A percentile compares a stretch with the other conserved stretches of the same genome.
These are phyloP conservation scores for Creolimax fragrantissima DNA, from an alignment of 78 protist species.

Conservation along the genomic window DNA sequence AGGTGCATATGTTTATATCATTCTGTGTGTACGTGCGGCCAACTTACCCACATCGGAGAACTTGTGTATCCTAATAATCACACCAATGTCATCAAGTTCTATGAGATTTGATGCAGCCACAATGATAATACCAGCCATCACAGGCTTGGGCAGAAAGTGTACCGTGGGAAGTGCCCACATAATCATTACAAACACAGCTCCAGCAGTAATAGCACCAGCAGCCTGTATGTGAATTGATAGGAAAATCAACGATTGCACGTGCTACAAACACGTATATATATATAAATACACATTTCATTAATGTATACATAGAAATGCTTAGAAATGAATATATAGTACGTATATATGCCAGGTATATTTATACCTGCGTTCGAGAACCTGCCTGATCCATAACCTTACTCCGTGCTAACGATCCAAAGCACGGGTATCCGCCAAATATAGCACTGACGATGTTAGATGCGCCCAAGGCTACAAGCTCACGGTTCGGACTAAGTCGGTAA, in stretches of 20 bases:
- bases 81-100: not conserved
- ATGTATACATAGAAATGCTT: not conserved
- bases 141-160: not conserved
- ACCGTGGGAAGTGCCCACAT: not conserved
- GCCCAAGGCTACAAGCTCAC: conserved; percentile 5
- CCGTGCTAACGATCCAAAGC: not conserved
- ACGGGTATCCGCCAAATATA: not conserved
- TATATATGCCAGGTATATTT: not conserved
- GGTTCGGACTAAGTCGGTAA: not conserved
- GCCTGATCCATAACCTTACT: not conserved
- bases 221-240: too few species aligned
- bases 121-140: not conserved
- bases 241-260: too few species aligned
- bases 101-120: not conserved
- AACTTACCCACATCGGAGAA: not conserved
- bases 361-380: not conserved
- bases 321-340: not conserved
- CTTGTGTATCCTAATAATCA: not conserved
- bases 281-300: not conserved
- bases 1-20: not conserved
- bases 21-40: not conserved
- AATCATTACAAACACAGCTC: not conserved
- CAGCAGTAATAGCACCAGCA: not conserved
- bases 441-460: not conserved
- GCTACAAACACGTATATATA: not conserved